These are phyloP conservation scores for Russula sp. DNA, from an alignment of 768 basidiomycete species.

Conservation along the genomic window DNA sequence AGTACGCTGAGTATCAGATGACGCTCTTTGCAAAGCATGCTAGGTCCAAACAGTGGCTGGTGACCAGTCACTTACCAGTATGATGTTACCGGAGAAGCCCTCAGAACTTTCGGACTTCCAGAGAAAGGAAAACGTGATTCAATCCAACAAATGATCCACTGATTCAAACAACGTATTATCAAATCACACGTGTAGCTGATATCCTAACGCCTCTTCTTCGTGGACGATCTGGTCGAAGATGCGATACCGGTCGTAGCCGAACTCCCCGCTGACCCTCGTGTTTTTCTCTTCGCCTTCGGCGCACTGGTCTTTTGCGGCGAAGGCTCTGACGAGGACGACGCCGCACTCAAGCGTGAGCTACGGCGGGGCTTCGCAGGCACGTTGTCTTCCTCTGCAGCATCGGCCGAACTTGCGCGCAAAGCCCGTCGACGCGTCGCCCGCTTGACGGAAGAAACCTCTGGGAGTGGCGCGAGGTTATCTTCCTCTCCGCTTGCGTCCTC, in stretches of 20 bases:
- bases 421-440: conserved; percentile 11
- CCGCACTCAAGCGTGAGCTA: conserved; percentile 20
- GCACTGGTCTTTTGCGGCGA: conserved; percentile 18
- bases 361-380: conserved; percentile 6
- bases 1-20: too few relatives aligned
- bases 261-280: conserved; percentile 1
- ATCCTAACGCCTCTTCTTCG: conserved; percentile 14
- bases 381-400: conserved; percentile 14
- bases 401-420: conserved; percentile 4
- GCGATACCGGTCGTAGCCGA: conserved; percentile 22
- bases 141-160: not conserved
- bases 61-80: too few relatives aligned
- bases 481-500: conserved; percentile 18
- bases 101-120: too few relatives aligned
- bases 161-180: not conserved
- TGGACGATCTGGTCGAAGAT: conserved; percentile 10
- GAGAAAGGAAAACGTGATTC: too few relatives aligned
- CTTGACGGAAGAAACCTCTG: conserved; percentile 13
- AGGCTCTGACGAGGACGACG: conserved; percentile 20
- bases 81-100: too few relatives aligned
- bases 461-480: conserved; percentile 20
- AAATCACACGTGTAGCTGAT: not conserved
- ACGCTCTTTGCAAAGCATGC: too few relatives aligned
- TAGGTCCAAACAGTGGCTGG: too few relatives aligned
- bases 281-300: conserved; percentile 9